A percentile compares a stretch with the other conserved stretches of the same genome.
Conservation (phyloP, 1,284 basidiomycete species). For the Apiotrichum brassicae region DNA sequence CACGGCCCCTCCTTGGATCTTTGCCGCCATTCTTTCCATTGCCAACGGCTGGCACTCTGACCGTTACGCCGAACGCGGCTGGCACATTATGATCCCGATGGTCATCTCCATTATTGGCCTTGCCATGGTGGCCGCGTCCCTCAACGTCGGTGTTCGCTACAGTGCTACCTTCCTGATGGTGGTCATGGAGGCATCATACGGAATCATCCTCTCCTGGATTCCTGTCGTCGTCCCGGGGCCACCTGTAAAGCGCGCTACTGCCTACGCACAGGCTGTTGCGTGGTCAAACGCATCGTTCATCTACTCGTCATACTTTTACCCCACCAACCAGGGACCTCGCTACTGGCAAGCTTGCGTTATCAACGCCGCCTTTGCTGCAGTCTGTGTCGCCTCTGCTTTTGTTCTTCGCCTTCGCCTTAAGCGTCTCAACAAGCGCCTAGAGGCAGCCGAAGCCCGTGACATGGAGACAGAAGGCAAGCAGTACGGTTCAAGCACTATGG, state of each 20-base stretch:
- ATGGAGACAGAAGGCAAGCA: too few species aligned
- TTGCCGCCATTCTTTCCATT: slow-evolving; percentile 24
- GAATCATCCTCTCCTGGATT: slow-evolving; percentile 34
- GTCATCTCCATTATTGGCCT: slow-evolving; percentile 28
- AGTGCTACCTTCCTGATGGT: slow-evolving; percentile 34
- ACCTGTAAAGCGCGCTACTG: slow-evolving; percentile 15
- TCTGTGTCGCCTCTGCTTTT: too few species aligned
- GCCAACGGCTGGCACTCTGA: slow-evolving; percentile 25
- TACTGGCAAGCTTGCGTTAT: slow-evolving; percentile 31
- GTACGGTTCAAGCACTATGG: too few species aligned
- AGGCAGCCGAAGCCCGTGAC: too few species aligned
- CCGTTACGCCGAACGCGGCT: slow-evolving; percentile 22
- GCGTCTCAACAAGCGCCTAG: too few species aligned
- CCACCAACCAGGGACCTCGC: slow-evolving; percentile 20
- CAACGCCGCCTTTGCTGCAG: slow-evolving; percentile 25
- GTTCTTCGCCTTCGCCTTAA: too few species aligned
- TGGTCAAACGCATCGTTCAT: slow-evolving; percentile 24
- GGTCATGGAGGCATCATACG: slow-evolving; percentile 28
- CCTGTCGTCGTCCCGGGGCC: slow-evolving; percentile 30
- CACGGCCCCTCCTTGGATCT: slow-evolving; percentile 41
- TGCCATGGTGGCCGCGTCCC: slow-evolving; percentile 25
- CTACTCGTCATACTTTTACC: slow-evolving; percentile 36
- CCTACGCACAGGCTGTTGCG: slow-evolving; percentile 17
- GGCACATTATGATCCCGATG: slow-evolving; percentile 28
- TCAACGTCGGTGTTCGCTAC: slow-evolving; percentile 31